phyloP scores from a whole-genome alignment of 805 yeast genomes.

The Pichia eremophila region DNA sequence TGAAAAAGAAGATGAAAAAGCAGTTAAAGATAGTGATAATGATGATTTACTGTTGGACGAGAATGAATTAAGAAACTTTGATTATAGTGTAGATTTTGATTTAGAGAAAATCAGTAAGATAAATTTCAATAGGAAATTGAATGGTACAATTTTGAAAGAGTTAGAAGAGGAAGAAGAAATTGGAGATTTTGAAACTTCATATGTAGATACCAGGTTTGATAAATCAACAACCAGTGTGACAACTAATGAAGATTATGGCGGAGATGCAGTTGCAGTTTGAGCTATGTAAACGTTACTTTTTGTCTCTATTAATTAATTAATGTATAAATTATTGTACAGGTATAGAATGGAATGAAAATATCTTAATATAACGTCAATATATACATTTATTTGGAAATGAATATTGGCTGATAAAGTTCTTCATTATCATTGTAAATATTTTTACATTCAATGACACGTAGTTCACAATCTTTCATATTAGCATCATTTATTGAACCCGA shows the following conservation, averaged over 20 bases:
- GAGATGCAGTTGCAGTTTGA: conserved; percentile 7
- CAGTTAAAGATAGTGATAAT: not conserved
- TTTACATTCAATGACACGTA: conserved; percentile 55
- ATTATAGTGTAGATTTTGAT: conserved; percentile 17
- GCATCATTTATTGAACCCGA: conserved; percentile 48
- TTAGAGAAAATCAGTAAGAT: conserved; percentile 6
- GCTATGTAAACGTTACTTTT: not conserved
- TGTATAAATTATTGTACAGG: no score
- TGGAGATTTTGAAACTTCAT: not conserved
- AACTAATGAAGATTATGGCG: conserved; percentile 15
- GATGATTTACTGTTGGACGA: conserved; percentile 12
- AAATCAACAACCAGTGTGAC: not conserved
- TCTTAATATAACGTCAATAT: no score
- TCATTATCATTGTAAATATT: conserved; percentile 21
- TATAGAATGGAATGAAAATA: no score
- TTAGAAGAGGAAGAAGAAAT: conserved; percentile 3
- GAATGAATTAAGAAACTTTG: conserved; percentile 14
- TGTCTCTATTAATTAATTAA: no score
- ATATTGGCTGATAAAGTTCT: conserved; percentile 4
- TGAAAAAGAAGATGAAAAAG: conserved; percentile 1
- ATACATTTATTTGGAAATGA: not conserved
- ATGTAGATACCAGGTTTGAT: not conserved
- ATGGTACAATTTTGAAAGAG: conserved; percentile 8
- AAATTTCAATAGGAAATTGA: conserved; percentile 1
- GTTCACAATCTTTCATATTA: conserved; percentile 64